Evolutionary conservation across 2,329 filamentous ascomycete species (phyloP), one percentile per base, ranked within the genome.

Genomic region (Byssochlamys sp.): DNA sequence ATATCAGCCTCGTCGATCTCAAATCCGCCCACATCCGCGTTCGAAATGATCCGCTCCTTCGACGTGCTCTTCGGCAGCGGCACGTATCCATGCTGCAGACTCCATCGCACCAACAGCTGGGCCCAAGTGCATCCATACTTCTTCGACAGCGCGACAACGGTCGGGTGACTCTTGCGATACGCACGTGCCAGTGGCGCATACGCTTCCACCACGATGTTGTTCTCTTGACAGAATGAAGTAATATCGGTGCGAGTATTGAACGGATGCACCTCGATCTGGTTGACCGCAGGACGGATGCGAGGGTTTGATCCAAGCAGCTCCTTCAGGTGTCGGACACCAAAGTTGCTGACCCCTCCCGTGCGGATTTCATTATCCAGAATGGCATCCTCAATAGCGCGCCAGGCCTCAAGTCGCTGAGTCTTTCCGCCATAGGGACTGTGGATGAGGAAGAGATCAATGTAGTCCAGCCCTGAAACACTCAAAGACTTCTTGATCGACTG

Each of bases 191-290:
- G 80, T 4, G 90, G 90, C 5, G 88, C 88, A 63, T 94, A 95
- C 0, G 90, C 89, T 72, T 94, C 84, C 1, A 94, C 80, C 0
- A 86, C 74, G 58, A 94, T 91, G 39, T 77, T 75, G 61, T 91
- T 77, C 59, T 82, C 75, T 57, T 82, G 78, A 66, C 89, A 89
- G 63, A 83, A 85, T 11, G 80, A 78, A 0, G 84, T 81, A 61
- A 94, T 90, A 39, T 80, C 78, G 0, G 77, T 78, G 55, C 86
- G 83, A 1, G 87, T 90, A 69, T 91, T 90, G 80, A 92, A 94
- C 0, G 88, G 89, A 60, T 92, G 88, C 1, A 91, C 81, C 70
- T 92, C 87, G 65, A 91, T 86, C 74, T 94, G 89, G 66, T 92
- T 92, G 54, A 92, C 83, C 1, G 84, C 82, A 0, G 89, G 89